phyloP scores from a whole-genome alignment of 2,329 filamentous ascomycete species.

The Beauveria pseudobassiana region DNA sequence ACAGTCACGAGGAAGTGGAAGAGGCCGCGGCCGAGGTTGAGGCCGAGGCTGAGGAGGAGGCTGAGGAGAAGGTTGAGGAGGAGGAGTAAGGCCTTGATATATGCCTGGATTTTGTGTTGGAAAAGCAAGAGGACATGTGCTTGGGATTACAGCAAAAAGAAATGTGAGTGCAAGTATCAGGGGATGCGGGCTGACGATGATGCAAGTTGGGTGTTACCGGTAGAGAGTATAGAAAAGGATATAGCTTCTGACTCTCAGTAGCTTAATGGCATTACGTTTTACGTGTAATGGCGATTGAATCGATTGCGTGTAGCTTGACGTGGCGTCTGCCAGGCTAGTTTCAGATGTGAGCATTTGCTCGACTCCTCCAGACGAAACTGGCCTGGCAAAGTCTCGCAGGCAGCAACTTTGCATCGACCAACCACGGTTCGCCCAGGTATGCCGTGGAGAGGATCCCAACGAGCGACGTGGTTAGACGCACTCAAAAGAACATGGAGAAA shows the following conservation, averaged over 20 bases:
- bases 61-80: constrained; percentile 16
- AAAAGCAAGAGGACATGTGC: constrained; percentile 1
- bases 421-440: not conserved
- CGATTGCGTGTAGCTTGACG: not conserved
- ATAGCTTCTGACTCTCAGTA: constrained; percentile 7
- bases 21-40: constrained; percentile 17
- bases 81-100: constrained; percentile 16
- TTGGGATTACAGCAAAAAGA: constrained; percentile 3
- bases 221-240: constrained; percentile 6
- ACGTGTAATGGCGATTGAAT: not conserved
- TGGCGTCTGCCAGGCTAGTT: no score
- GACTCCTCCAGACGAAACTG: no score
- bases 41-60: constrained; percentile 17
- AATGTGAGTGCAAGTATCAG: constrained; percentile 1
- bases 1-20: constrained; percentile 15
- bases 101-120: not conserved
- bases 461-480: not conserved
- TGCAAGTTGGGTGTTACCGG: constrained; percentile 1
- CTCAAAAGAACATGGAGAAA: not conserved
- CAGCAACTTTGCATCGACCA: not conserved
- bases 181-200: not conserved
- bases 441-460: not conserved
- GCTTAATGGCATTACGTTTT: constrained; percentile 8
- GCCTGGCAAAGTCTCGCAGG: not conserved
- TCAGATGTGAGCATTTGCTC: no score